A percentile compares a stretch with the other conserved stretches of the same genome.
Evolutionary conservation across 441 rosid species (phyloP).

Genomic region (Populus hybrid): DNA sequence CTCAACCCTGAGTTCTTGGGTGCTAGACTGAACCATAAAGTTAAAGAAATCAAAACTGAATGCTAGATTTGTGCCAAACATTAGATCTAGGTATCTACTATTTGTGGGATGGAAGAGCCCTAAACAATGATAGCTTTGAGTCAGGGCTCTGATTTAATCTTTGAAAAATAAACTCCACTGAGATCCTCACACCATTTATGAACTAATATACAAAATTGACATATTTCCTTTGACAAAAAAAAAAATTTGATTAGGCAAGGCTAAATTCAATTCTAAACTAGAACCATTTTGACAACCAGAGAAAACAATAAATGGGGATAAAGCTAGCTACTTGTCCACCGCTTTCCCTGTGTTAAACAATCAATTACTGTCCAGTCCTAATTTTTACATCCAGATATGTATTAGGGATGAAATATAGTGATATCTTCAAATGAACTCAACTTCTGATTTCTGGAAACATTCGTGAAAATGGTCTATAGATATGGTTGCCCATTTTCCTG

Average conservation of each 20-base stretch:
- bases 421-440: neutral
- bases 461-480: neutral
- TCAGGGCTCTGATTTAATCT: too few species aligned
- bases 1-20: neutral
- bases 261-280: too few species aligned
- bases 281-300: too few species aligned
- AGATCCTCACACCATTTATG: too few species aligned
- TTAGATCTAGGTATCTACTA: neutral
- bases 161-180: too few species aligned
- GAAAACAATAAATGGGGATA: neutral
- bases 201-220: too few species aligned
- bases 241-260: too few species aligned
- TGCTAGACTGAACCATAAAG: neutral
- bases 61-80: neutral
- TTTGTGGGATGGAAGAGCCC: too few species aligned
- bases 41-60: too few species aligned
- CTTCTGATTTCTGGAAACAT: neutral
- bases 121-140: too few species aligned
- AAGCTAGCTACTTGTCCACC: neutral
- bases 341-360: neutral
- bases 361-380: neutral
- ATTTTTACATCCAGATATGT: neutral
- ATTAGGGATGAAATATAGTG: neutral
- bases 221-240: too few species aligned
- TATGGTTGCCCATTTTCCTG: neutral